Percentiles rank a stretch among this genome's conserved stretches.
Conservation (phyloP, 2,329 filamentous ascomycete genomes). For the Fusarium sp. region DNA sequence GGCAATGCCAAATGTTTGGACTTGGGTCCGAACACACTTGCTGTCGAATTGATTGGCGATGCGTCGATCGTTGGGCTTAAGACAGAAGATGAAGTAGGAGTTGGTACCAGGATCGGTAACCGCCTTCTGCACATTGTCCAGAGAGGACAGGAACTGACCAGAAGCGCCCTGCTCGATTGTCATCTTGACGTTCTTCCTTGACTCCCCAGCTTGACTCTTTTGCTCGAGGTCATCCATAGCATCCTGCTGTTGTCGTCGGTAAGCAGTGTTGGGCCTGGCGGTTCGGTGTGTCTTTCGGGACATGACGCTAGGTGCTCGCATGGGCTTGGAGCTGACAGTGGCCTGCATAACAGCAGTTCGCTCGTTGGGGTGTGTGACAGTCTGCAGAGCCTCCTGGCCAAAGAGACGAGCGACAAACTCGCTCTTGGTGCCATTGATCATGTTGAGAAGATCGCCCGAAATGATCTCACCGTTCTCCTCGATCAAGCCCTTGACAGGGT, state of each 20-base stretch:
- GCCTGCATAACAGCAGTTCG: constrained; percentile 93
- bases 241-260: constrained; percentile 56
- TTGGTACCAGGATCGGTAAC: constrained; percentile 87
- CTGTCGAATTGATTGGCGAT: constrained; percentile 99
- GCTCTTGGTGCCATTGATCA: constrained; percentile 89
- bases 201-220: constrained; percentile 61
- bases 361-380: constrained; percentile 92
- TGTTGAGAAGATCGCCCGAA: constrained; percentile 93
- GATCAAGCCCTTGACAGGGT: constrained; percentile 85
- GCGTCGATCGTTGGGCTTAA: constrained; percentile 96
- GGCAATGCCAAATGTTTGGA: constrained; percentile 95
- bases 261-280: constrained; percentile 48
- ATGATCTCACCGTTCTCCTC: constrained; percentile 98
- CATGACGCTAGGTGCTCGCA: constrained; percentile 93
- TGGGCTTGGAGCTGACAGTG: constrained; percentile 94
- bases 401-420: constrained; percentile 91
- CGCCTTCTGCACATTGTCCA: constrained; percentile 92
- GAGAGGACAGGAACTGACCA: constrained; percentile 88
- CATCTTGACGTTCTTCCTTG: constrained; percentile 57
- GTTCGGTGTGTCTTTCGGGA: constrained; percentile 74
- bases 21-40: constrained; percentile 94
- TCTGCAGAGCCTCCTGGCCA: constrained; percentile 94
- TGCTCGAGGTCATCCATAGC: constrained; percentile 62
- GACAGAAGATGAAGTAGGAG: constrained; percentile 94
- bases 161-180: constrained; percentile 84